Conservation (phyloP, 148 eudicot species). For the Agrostemma githago region DNA sequence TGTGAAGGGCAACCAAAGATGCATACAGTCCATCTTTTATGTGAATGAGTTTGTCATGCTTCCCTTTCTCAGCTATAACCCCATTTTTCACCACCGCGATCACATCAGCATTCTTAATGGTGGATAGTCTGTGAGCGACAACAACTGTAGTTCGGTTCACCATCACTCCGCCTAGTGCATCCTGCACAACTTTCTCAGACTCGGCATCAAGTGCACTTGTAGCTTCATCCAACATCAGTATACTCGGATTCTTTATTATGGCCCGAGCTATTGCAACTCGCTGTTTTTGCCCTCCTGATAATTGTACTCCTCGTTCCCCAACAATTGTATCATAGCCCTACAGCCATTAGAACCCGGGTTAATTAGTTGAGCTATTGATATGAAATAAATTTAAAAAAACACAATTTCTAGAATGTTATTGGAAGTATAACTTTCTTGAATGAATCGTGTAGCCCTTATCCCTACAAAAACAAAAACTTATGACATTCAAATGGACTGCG, state of each 20-base stretch:
- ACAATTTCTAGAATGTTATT: no score
- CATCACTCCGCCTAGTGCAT: constrained; percentile 59
- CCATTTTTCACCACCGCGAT: constrained; percentile 67
- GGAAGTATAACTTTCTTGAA: no score
- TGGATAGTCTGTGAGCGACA: constrained; percentile 66
- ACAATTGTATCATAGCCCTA: constrained; percentile 73
- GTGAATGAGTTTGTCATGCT: constrained; percentile 47
- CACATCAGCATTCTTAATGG: constrained; percentile 54
- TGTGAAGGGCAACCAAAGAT: constrained; percentile 55
- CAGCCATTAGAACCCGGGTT: not conserved
- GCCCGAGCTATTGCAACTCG: constrained; percentile 80
- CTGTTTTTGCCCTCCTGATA: constrained; percentile 80
- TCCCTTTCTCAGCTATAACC: constrained; percentile 65
- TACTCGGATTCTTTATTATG: constrained; percentile 54
- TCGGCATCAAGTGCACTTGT: constrained; percentile 79
- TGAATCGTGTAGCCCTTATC: not conserved
- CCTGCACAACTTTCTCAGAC: constrained; percentile 66
- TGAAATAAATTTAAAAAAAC: not conserved
- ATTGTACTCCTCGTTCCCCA: constrained; percentile 68
- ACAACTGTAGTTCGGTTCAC: constrained; percentile 62
- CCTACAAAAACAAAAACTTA: not conserved
- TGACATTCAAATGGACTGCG: not conserved
- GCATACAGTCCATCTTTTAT: constrained; percentile 56
- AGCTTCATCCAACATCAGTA: constrained; percentile 68
- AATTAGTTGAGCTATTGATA: not conserved